Base-by-base conservation (phyloP, 768 basidiomycete species). In the Pulveroboletus sp. region DNA sequence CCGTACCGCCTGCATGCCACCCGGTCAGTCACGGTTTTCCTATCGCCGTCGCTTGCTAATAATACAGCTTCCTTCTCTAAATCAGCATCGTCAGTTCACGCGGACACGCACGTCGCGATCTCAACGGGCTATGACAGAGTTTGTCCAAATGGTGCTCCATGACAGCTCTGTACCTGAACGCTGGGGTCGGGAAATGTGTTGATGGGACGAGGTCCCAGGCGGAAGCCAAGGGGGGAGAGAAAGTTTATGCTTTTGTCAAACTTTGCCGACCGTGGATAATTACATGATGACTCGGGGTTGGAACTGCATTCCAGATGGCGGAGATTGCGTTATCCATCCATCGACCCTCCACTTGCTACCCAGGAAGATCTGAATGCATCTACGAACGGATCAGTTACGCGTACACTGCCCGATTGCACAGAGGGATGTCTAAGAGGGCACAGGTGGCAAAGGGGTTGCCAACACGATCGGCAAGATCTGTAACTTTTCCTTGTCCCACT, bases 401-500 rank as follows among this genome's bases (percentile, higher is more conserved):
- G 24, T 33, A 45, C 31, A 45, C 42, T 36, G 18, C 31, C 21
- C 31, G 38, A 14, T 27, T 28, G 43, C 17, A 14, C 14, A 33
- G 30, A 10, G 32, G n/a, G 36, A 26, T 33, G 38, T 41, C 39
- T 59, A 55, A 48, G 28, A n/a, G 10, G 46, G 41, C 7, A 48
- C 37, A 7, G 49, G 53, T 11, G 57, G 57, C 17, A 60, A 35
- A 7, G 46, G 43, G 26, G 60, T 67, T 21, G 68, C 73, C 32
- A 70, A 53, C 17, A 67, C 39, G 49, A 76, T 70, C 9, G 79
- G 81, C 18, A 71, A 51, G 39, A 83, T 76, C n/a, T 76, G 71
- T 15, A 83, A 50, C 57, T 72, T 80, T 53, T 77, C 77, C 51
- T 69, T 66, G 57, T 82, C 82, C 81, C 82, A 83, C 81, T 82